These are phyloP conservation scores for Venturia carpophila DNA, from an alignment of 2,329 filamentous ascomycete species.

Conservation along the genomic window DNA sequence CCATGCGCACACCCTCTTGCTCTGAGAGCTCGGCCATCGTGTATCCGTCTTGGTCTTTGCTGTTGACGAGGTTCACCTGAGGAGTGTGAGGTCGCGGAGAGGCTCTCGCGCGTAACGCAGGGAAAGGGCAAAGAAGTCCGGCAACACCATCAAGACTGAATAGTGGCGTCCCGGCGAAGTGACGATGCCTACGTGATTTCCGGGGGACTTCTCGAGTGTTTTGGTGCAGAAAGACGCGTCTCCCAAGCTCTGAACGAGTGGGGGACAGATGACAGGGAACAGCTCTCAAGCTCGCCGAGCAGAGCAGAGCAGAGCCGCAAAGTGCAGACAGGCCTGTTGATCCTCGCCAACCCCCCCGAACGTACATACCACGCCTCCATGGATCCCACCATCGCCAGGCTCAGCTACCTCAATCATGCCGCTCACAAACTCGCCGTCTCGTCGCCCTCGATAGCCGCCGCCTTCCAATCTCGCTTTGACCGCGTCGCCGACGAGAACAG, in stretches of 20 bases:
- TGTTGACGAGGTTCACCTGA: neutral
- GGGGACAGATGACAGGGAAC: neutral
- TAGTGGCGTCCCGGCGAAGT: too few species aligned
- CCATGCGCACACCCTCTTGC: slow-evolving; percentile 39
- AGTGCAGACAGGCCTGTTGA: too few species aligned
- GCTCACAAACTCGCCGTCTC: slow-evolving; percentile 27
- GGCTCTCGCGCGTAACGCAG: neutral
- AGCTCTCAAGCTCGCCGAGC: neutral
- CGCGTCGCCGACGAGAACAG: slow-evolving; percentile 25
- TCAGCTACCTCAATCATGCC: slow-evolving; percentile 29
- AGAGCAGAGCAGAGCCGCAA: neutral
- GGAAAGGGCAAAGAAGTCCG: too few species aligned
- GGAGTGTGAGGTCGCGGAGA: neutral
- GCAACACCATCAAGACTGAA: too few species aligned
- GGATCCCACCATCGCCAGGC: neutral
- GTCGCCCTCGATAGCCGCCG: slow-evolving; percentile 30
- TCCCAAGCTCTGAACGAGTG: neutral
- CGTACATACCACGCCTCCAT: neutral
- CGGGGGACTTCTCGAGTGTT: neutral
- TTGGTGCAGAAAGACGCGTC: neutral
- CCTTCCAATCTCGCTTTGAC: slow-evolving; percentile 27
- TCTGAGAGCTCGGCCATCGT: slow-evolving; percentile 6
- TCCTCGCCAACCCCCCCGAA: too few species aligned
- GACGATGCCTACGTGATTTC: too few species aligned
- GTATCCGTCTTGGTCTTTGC: neutral